Base-by-base conservation (phyloP, 2,329 filamentous ascomycete genomes). In the Trichoderma polysporum region DNA sequence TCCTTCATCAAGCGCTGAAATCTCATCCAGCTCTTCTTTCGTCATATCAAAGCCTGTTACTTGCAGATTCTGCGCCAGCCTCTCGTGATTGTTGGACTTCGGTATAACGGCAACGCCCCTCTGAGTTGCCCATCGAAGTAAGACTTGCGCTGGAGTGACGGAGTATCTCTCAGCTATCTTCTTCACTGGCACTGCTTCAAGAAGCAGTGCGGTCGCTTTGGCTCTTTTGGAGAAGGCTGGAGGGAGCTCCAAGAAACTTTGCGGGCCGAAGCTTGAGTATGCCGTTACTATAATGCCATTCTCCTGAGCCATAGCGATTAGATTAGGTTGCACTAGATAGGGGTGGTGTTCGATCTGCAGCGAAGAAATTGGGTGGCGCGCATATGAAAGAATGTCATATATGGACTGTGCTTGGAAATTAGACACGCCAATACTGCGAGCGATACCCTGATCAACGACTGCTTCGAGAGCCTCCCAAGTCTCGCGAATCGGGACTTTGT, bases 391-490 rank as follows among this genome's bases (percentile, higher is more conserved):
- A 58, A 90, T 79, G 76, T 90, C 86, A 77, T 88, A 84, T 67
- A 90, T 75, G 29, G 85, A 79, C 71, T 84, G 81, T 19, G 82
- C 82, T 72, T 83, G 84, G 86, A 93, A 94, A 84, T 95, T 95
- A 81, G 86, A 90, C 68, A 95, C 84, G 70, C 91, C 92, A 75
- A 94, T 93, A 17, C 53, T 58, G 27, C 29, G 63, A 52, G 72
- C 87, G 85, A 66, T 19, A 19, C 52, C 52, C 4, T 37, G n/a
- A 10, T 56, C 52, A 17, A 92, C 90, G 52, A 93, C 83, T 61
- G 79, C 77, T 82, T 94, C 92, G 85, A 95, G 89, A 45, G 91
- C 90, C 61, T 84, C 82, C 90, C 91, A 95, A 54, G 92, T 94
- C 79, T 93, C 88, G 75, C 91, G 88, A 78, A 92, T 90, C 57